phyloP scores from a whole-genome alignment of 2,329 filamentous ascomycete species.

The Xylaria sp. region DNA sequence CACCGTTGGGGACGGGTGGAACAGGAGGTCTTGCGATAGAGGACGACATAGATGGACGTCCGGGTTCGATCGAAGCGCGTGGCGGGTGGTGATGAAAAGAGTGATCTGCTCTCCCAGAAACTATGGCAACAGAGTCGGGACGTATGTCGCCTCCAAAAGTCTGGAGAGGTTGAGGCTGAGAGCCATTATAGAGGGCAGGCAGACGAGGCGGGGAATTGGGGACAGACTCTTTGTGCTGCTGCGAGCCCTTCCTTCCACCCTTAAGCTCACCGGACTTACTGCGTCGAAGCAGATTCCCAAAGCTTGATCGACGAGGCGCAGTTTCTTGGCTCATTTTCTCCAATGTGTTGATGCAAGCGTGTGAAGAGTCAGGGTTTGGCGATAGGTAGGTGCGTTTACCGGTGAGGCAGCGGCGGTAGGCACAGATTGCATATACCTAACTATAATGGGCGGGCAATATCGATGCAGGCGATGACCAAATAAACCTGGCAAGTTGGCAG shows the following conservation, averaged over 20 bases:
- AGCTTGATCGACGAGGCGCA: conserved; percentile 58
- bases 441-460: conserved; percentile 34
- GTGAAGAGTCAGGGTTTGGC: conserved; percentile 29
- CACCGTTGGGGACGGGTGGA: conserved; percentile 70
- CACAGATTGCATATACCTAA: conserved; percentile 25
- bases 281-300: conserved; percentile 65
- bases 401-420: conserved; percentile 26
- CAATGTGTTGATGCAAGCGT: conserved; percentile 40
- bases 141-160: conserved; percentile 52
- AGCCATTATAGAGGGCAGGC: conserved; percentile 59
- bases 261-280: conserved; percentile 66
- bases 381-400: conserved; percentile 35
- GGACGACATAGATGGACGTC: conserved; percentile 55
- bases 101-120: conserved; percentile 50
- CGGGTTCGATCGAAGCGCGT: conserved; percentile 66
- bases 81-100: conserved; percentile 52
- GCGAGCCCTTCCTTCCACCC: conserved; percentile 63
- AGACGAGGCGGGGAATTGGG: conserved; percentile 70
- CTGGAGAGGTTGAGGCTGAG: conserved; percentile 48
- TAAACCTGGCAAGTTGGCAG: conserved; percentile 24
- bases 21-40: conserved; percentile 67
- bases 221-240: conserved; percentile 64
- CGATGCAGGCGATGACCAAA: conserved; percentile 27
- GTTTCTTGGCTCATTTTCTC: conserved; percentile 50
- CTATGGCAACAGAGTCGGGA: conserved; percentile 51